Base-by-base conservation (phyloP, 495 filamentous ascomycete genomes). In the Daldinia decipiens region DNA sequence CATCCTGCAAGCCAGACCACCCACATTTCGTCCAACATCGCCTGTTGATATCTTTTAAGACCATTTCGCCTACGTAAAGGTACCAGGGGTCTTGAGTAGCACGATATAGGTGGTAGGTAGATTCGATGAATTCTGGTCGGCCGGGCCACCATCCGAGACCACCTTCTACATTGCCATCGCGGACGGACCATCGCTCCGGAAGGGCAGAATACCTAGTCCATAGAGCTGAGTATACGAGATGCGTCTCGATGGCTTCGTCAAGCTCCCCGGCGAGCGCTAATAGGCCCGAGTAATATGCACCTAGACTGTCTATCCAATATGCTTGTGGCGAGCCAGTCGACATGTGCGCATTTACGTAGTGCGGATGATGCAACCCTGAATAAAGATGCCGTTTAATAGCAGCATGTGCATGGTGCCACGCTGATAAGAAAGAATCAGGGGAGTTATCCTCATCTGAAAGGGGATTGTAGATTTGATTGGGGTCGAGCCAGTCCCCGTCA, bases 11-110 rank as follows among this genome's bases (percentile, higher is more conserved):
- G 0, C 95, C 95, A 5, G 95, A 92, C 94, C 93, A 98, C 56
- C 95, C 95, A 74, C 95, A 99, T 57, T 88, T 87, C 2, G 93
- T 94, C 92, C 93, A 97, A 78, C 95, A 99, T 45, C 96, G 87
- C 50, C 92, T 83, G 68, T 92, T 91, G 70, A 99, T 90, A 76
- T 99, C 95, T 43, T 91, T 87, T 64, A 97, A 83, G 0, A 91
- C 90, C 95, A 98, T 98, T 78, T 98, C 96, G 21, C 95, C 95
- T 31, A 95, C 91, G 76, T 97, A 91, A 11, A 98, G 82, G 80
- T 97, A 97, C 94, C 95, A 99, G 0, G 95, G 95, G 77, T 99
- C 95, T 62, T 87, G 86, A n/a, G 96, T 98, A 7, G 94, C 94
- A 36, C 90, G 88, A 73, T 97, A 97, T 12, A 99, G 80, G 77